Conservation (phyloP, 108 stramenopile genomes). For the Pinguiococcus pyrenoidosus region DNA sequence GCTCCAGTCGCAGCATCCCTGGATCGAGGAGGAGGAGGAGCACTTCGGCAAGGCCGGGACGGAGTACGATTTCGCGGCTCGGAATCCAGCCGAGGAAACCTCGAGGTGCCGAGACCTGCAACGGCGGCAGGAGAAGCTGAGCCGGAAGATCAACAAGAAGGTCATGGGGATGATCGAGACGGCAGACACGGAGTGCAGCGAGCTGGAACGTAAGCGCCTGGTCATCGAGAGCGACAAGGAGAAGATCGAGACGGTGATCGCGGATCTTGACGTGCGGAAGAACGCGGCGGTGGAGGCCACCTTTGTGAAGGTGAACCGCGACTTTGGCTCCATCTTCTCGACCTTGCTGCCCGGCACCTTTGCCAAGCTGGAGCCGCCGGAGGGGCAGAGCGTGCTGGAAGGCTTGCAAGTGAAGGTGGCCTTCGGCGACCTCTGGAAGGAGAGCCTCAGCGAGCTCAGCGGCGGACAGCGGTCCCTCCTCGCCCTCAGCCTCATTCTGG, state of each 20-base stretch:
- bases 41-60: slow-evolving; percentile 83
- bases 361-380: slow-evolving; percentile 89
- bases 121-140: slow-evolving; percentile 56
- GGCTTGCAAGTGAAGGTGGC: slow-evolving; percentile 95
- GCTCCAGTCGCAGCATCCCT: slow-evolving; percentile 63
- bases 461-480: slow-evolving; percentile 94
- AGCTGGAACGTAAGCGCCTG: slow-evolving; percentile 56
- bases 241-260: slow-evolving; percentile 90
- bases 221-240: slow-evolving; percentile 95
- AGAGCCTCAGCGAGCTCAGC: slow-evolving; percentile 90
- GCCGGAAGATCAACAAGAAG: slow-evolving; percentile 94
- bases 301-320: slow-evolving; percentile 89
- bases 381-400: slow-evolving; percentile 71
- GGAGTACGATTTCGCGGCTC: slow-evolving; percentile 82
- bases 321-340: slow-evolving; percentile 97
- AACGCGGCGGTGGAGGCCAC: slow-evolving; percentile 69
- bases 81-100: slow-evolving; percentile 51
- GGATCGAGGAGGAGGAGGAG: slow-evolving; percentile 82
- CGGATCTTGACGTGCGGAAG: slow-evolving; percentile 90
- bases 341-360: slow-evolving; percentile 85
- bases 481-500: slow-evolving; percentile 89
- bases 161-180: slow-evolving; percentile 99
- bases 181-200: slow-evolving; percentile 92
- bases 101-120: slow-evolving; percentile 52
- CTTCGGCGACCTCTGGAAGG: slow-evolving; percentile 93